Evolutionary conservation across 2,329 filamentous ascomycete species (phyloP).

Genomic region (Xenoacremonium recifei): DNA sequence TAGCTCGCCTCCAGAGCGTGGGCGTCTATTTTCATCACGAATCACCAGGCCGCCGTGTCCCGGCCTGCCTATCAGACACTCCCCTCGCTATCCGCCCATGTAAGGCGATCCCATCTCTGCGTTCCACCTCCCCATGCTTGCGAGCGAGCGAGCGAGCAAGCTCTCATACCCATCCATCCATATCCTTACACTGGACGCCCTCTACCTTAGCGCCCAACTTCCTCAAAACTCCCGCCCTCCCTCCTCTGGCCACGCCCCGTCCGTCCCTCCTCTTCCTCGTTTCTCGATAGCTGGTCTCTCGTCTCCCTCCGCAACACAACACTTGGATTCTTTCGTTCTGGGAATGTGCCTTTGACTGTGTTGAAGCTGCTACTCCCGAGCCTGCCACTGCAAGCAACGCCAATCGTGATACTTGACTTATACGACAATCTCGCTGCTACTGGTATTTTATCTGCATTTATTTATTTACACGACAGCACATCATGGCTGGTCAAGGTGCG

Average conservation of each 20-base stretch:
- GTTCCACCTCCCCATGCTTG: conserved; percentile 20
- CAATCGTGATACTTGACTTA: conserved; percentile 8
- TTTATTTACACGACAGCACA: conserved; percentile 23
- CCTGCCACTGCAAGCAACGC: too few species aligned
- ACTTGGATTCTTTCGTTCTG: conserved; percentile 30
- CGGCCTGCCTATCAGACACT: conserved; percentile 28
- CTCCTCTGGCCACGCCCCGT: conserved; percentile 36
- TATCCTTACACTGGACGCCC: too few species aligned
- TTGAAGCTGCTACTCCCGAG: conserved; percentile 20
- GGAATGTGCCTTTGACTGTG: conserved; percentile 24
- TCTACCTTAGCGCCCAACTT: conserved; percentile 26
- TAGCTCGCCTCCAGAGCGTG: conserved; percentile 37
- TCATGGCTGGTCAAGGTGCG: conserved; percentile 42
- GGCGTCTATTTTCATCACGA: conserved; percentile 26
- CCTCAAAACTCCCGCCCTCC: conserved; percentile 53
- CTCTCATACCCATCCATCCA: too few species aligned
- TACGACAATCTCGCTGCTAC: conserved; percentile 7
- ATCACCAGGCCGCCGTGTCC: conserved; percentile 21
- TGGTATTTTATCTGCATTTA: conserved; percentile 3
- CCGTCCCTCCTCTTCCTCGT: conserved; percentile 35
- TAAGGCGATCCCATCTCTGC: conserved; percentile 28
- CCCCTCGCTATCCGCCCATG: conserved; percentile 17
- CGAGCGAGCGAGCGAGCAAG: too few species aligned
- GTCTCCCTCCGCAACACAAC: conserved; percentile 35
- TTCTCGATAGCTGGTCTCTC: conserved; percentile 58